phyloP scores from a whole-genome alignment of 83 land plant species.

The Picea abies region DNA sequence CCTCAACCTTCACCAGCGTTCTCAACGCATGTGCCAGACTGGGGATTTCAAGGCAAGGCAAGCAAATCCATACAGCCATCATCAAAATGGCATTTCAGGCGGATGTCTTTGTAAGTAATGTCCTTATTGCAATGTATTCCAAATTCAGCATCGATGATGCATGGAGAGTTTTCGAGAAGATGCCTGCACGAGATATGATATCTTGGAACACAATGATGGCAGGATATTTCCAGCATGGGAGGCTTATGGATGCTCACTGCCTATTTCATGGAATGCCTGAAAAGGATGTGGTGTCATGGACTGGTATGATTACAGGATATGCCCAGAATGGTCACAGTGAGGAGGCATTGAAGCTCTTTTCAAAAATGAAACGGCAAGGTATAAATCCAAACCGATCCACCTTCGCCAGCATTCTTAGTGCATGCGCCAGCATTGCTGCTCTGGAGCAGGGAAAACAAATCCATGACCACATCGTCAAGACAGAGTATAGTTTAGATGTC shows the following conservation, averaged over 20 bases:
- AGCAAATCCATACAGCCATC: background rate
- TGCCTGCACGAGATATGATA: conserved; percentile 40
- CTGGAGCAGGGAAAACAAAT: conserved; percentile 41
- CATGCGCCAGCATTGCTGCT: conserved; percentile 45
- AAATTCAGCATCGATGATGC: conserved; percentile 13
- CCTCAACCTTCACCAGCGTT: background rate
- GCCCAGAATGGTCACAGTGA: conserved; percentile 9
- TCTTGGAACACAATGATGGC: conserved; percentile 51
- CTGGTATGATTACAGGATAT: conserved; percentile 41
- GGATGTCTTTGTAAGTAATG: background rate
- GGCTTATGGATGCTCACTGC: conserved; percentile 20
- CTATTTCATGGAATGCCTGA: conserved; percentile 45
- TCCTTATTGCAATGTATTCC: background rate
- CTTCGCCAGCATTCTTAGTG: conserved; percentile 34
- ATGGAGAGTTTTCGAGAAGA: conserved; percentile 33
- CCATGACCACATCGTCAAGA: conserved; percentile 31
- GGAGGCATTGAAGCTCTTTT: conserved; percentile 7
- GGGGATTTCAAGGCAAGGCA: background rate
- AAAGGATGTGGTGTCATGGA: conserved; percentile 53
- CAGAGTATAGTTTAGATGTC: conserved; percentile 22
- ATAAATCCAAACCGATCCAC: conserved; percentile 23
- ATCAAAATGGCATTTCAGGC: background rate
- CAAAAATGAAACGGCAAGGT: background rate
- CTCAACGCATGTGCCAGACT: background rate
- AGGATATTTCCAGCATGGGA: conserved; percentile 40